These are phyloP conservation scores for Echinochloa phyllopogon DNA, from an alignment of 176 grass and related monocot genomes.

Conservation along the genomic window DNA sequence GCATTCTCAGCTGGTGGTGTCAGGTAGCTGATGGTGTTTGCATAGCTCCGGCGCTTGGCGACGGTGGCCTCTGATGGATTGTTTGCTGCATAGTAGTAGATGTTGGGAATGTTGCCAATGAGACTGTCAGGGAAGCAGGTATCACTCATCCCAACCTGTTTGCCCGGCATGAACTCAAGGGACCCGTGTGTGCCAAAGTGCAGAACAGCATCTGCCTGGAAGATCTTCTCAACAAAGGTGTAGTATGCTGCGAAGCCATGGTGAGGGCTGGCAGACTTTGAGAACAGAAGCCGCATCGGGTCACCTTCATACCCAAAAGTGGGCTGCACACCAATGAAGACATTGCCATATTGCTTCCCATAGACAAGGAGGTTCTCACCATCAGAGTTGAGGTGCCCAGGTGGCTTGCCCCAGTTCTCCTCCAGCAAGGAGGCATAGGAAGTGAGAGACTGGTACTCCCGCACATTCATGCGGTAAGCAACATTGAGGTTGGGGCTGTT, in stretches of 20 bases:
- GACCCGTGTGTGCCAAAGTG: conserved; percentile 97
- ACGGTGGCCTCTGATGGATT: conserved; percentile 97
- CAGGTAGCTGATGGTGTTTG: conserved; percentile 98
- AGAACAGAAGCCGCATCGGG: conserved; percentile 96
- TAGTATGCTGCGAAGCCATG: conserved; percentile 98
- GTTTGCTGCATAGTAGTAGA: conserved; percentile 99
- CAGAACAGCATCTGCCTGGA: conserved; percentile 91
- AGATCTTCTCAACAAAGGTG: conserved; percentile 97
- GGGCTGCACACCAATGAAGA: conserved; percentile 97
- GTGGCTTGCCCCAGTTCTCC: conserved; percentile 98
- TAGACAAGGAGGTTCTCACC: conserved; percentile 92
- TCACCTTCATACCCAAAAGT: conserved; percentile 98
- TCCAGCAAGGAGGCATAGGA: conserved; percentile 81
- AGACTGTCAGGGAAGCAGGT: conserved; percentile 95
- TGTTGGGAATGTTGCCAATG: conserved; percentile 97
- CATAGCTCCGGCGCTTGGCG: conserved; percentile 95
- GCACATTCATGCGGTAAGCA: conserved; percentile 83
- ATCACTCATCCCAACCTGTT: conserved; percentile 99
- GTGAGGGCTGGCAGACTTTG: conserved; percentile 95
- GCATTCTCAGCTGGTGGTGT: conserved; percentile 98
- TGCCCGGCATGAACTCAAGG: conserved; percentile 98
- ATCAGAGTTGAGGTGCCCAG: conserved; percentile 94
- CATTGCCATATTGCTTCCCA: conserved; percentile 94
- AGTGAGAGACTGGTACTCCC: conserved; percentile 86
- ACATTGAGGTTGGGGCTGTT: conserved; percentile 97